Conservation (phyloP, 192 early-diverging fungal genomes). For the Obelidium mucronatum region DNA sequence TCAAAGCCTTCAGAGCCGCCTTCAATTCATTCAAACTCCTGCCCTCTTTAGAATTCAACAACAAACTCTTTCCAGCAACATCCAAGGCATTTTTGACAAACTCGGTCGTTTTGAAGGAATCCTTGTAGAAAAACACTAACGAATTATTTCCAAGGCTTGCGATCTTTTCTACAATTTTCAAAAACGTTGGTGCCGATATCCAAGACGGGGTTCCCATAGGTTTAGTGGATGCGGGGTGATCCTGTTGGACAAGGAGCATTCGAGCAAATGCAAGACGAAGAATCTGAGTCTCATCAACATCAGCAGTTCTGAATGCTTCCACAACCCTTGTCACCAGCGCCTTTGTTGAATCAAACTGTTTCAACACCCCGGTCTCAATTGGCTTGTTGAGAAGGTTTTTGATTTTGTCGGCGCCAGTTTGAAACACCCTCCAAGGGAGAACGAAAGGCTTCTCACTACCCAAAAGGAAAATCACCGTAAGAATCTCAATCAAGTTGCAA, state of each 20-base stretch:
- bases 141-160: background rate
- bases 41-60: background rate
- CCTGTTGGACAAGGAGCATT: conserved; percentile 14
- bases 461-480: conserved; percentile 9
- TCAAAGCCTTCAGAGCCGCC: background rate
- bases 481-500: conserved; percentile 11
- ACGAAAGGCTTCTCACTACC: background rate
- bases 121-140: conserved; percentile 15
- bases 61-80: background rate
- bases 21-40: background rate
- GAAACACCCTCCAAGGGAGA: conserved; percentile 12
- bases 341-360: background rate
- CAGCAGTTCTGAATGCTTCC: background rate
- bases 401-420: background rate
- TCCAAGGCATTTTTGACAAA: background rate
- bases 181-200: background rate
- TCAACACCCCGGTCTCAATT: background rate
- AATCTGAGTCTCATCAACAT: background rate
- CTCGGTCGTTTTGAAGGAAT: background rate
- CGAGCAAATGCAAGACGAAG: conserved; percentile 2
- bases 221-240: background rate
- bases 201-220: conserved; percentile 19
- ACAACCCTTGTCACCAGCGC: background rate
- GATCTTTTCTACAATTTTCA: background rate
- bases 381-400: background rate